Evolutionary conservation across 805 yeast genomes (phyloP).

Genomic region (Wickerhamiella azymoides): DNA sequence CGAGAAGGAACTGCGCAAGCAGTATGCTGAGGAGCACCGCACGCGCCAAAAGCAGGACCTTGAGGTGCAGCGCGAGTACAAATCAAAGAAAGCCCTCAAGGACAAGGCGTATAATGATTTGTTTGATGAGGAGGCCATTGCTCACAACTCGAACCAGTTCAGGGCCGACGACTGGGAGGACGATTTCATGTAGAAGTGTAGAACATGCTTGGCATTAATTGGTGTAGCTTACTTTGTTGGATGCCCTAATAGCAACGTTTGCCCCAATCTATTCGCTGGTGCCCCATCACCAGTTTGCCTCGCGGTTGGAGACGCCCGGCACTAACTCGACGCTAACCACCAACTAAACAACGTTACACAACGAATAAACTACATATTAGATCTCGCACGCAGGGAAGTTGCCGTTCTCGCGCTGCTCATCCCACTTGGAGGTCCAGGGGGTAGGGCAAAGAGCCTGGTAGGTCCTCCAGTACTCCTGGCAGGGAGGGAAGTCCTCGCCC

Average conservation of each 20-base stretch:
- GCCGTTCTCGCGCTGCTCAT: slow-evolving; percentile 36
- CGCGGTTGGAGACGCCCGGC: too few species aligned
- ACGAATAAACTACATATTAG: slow-evolving; percentile 3
- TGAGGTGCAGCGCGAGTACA: slow-evolving; percentile 22
- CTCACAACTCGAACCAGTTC: slow-evolving; percentile 33
- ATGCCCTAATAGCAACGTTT: too few species aligned
- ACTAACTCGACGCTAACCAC: too few species aligned
- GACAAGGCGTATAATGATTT: slow-evolving; percentile 36
- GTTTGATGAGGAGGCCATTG: slow-evolving; percentile 33
- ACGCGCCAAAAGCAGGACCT: slow-evolving; percentile 30
- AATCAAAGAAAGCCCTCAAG: slow-evolving; percentile 24
- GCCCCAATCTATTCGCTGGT: too few species aligned
- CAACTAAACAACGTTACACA: too few species aligned
- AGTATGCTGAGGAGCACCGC: slow-evolving; percentile 25
- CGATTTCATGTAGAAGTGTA: slow-evolving; percentile 40
- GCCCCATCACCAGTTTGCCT: too few species aligned
- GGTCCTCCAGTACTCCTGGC: slow-evolving; percentile 86
- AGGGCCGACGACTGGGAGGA: slow-evolving; percentile 43
- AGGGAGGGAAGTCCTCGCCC: slow-evolving; percentile 98
- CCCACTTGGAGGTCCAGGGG: slow-evolving; percentile 29
- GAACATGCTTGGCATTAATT: too few species aligned
- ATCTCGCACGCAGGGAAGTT: slow-evolving; percentile 34
- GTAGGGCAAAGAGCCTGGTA: slow-evolving; percentile 49
- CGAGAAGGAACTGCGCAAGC: slow-evolving; percentile 26
- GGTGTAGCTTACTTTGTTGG: too few species aligned